Base-by-base conservation (phyloP, 2,329 filamentous ascomycete species). In the Lecanicillium sp. region DNA sequence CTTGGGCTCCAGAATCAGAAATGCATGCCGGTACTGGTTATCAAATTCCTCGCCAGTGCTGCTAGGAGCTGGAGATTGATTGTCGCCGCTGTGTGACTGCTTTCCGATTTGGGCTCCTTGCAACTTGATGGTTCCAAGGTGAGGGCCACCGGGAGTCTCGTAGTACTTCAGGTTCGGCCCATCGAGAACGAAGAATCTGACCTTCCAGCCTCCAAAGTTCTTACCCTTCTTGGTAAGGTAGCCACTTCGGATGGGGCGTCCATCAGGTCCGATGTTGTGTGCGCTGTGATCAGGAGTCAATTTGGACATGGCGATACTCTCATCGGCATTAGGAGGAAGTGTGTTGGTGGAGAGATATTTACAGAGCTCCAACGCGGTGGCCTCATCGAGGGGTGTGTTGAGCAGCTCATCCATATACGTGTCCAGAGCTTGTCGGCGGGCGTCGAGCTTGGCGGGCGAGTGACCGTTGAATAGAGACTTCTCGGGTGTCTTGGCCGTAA, bases 151-250 rank as follows among this genome's bases (percentile, higher is more conserved):
- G 3, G 89, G 90, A 2, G 86, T 81, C 66, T 98, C 93, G 59
- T 87, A 97, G 63, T 98, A 98, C 58, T 86, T 90, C 58, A 98
- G 60, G 8, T 72, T 67, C n/a, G 77, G 76, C 0, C 78, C 77
- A 44, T 81, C 77, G 11, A 81, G 69, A 19, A 80, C 68, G 58
- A 83, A 84, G 60, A 80, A 83, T 27, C 80, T 70, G 10, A 90
- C 90, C 67, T 98, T 98, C 93, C 93, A 98, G 41, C 93, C 93
- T 44, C 93, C 93, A 68, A 98, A 98, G 60, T 97, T 97, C 74
- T 98, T 98, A 41, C 93, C 93, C 56, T 87, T 81, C 71, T 98
- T 98, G 2, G 93, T 97, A 42, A 98, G 71, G 65, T 97, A 98
- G 8, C 93, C 93, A 61, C 84, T 90, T 60, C 88, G 89, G 51